Percentiles rank a stretch among this genome's conserved stretches.
These are phyloP conservation scores for Zymoseptoria ardabiliae DNA, from an alignment of 2,329 filamentous ascomycete species.

Conservation along the genomic window DNA sequence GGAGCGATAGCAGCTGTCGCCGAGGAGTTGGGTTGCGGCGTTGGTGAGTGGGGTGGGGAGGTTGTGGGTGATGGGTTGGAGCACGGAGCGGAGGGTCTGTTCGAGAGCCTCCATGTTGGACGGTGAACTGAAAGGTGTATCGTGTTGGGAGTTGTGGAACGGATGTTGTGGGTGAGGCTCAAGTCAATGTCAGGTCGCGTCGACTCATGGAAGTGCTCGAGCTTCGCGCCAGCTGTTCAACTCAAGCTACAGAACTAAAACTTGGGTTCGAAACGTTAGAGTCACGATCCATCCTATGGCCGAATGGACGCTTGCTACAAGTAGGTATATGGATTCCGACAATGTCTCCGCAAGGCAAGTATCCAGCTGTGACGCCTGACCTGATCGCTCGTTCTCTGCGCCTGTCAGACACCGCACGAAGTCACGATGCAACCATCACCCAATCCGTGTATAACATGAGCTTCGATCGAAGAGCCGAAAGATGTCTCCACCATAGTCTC, in stretches of 20 bases:
- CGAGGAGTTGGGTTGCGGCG: conserved; percentile 71
- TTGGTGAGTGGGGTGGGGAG: conserved; percentile 65
- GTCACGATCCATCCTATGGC: too few relatives aligned
- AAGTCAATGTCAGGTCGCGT: not conserved
- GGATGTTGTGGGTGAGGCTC: too few relatives aligned
- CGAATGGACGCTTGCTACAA: not conserved
- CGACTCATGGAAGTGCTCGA: not conserved
- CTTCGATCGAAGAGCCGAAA: too few relatives aligned
- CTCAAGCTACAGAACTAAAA: not conserved
- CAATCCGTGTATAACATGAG: too few relatives aligned
- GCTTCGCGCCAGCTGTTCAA: not conserved
- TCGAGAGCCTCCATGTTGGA: conserved; percentile 41
- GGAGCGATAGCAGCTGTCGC: conserved; percentile 73
- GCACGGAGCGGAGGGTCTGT: conserved; percentile 34
- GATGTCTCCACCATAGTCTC: not conserved
- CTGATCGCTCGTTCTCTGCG: too few relatives aligned
- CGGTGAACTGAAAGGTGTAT: not conserved
- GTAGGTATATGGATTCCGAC: too few relatives aligned
- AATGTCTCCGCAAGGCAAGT: too few relatives aligned
- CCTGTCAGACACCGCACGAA: too few relatives aligned
- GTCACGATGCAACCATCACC: too few relatives aligned
- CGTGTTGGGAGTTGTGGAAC: not conserved
- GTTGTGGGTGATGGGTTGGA: conserved; percentile 41
- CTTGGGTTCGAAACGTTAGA: not conserved
- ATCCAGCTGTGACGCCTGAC: too few relatives aligned